Conservation (phyloP, 1,284 basidiomycete species). For the Ustilago xerochloae region DNA sequence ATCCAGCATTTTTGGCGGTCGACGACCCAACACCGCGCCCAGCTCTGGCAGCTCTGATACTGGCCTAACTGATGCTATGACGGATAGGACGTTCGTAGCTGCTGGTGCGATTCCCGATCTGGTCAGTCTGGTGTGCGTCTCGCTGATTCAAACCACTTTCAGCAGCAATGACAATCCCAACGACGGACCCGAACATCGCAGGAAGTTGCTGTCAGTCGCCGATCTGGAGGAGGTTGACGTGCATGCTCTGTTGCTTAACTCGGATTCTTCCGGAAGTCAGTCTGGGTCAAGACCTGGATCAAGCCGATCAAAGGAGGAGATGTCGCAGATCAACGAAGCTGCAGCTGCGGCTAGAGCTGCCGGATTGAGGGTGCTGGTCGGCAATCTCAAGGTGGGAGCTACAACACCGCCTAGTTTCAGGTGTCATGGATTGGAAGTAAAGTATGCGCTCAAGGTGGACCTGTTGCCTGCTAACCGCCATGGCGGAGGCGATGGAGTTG, state of each 20-base stretch:
- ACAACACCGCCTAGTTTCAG: constrained; percentile 57
- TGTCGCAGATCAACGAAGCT: constrained; percentile 43
- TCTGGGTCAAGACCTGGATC: constrained; percentile 36
- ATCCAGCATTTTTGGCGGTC: constrained; percentile 47
- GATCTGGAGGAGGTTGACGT: constrained; percentile 62
- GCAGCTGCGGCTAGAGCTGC: constrained; percentile 32
- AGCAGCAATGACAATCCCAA: constrained; percentile 56
- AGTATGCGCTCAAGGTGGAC: constrained; percentile 64
- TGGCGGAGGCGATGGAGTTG: constrained; percentile 26
- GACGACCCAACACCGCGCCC: constrained; percentile 54
- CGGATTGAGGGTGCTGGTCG: constrained; percentile 56
- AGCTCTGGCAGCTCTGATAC: constrained; percentile 50
- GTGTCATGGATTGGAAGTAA: constrained; percentile 62
- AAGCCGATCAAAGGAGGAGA: constrained; percentile 37
- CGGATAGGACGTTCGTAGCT: constrained; percentile 36
- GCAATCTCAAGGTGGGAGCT: constrained; percentile 49
- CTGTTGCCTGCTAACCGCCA: constrained; percentile 48
- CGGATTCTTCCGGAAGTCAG: constrained; percentile 32
- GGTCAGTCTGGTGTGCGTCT: constrained; percentile 54
- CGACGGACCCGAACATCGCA: constrained; percentile 53
- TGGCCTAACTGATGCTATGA: constrained; percentile 32
- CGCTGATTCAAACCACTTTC: constrained; percentile 59
- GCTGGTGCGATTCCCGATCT: constrained; percentile 44
- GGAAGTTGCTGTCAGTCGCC: constrained; percentile 55
- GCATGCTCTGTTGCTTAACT: constrained; percentile 44